Percentiles rank a stretch among this genome's conserved stretches.
Conservation (phyloP, 148 eudicot species). For the Rhododendron ferrugineum region DNA sequence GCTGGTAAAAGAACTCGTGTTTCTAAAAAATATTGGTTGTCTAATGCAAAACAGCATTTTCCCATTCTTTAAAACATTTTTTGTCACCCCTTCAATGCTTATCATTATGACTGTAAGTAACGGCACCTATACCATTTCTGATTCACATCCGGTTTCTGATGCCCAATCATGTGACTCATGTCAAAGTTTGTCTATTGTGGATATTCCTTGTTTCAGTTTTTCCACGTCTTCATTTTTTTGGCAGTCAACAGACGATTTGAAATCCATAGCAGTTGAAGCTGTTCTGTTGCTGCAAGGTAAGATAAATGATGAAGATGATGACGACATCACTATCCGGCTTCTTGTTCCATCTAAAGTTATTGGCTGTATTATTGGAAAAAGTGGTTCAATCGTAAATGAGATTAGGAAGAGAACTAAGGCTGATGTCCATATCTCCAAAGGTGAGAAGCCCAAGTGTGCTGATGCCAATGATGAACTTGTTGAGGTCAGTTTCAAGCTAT, state of each 20-base stretch:
- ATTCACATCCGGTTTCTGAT: not conserved
- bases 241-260: conserved; percentile 75
- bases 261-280: conserved; percentile 89
- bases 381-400: conserved; percentile 87
- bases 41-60: not conserved
- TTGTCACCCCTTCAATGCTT: not conserved
- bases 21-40: not conserved
- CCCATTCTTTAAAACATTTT: not conserved
- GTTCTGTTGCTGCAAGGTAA: conserved; percentile 85
- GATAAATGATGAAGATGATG: conserved; percentile 82
- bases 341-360: conserved; percentile 76
- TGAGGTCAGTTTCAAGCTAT: conserved; percentile 41
- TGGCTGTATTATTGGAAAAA: conserved; percentile 86
- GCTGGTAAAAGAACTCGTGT: not conserved
- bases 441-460: conserved; percentile 59
- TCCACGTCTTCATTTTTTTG: conserved; percentile 4
- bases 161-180: not conserved
- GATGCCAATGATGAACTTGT: conserved; percentile 62
- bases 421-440: conserved; percentile 72
- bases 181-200: not conserved
- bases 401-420: conserved; percentile 80
- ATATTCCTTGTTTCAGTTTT: not conserved
- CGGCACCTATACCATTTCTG: not conserved
- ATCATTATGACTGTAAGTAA: not conserved
- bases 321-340: conserved; percentile 49